Evolutionary conservation across 495 filamentous ascomycete genomes (phyloP), one percentile per base, ranked within the genome.

Genomic region (Recurvomyces mirabilis): DNA sequence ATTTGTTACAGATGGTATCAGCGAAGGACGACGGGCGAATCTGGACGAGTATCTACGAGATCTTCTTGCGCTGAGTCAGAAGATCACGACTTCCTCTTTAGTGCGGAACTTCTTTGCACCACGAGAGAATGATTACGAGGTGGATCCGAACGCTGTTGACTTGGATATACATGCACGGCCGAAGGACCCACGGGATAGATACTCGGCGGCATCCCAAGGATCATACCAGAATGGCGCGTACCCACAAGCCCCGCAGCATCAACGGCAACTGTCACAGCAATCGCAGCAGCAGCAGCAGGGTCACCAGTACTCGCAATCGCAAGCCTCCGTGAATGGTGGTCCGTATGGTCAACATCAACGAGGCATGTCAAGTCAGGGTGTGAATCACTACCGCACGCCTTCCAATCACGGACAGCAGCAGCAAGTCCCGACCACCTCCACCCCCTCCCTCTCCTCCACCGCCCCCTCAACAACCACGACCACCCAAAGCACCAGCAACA

Each of bases 1-100:
- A 44, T 93, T 93, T 64, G 93, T 98, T 40, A 98, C 93, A 13
- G 93, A 95, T 58, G 84, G 84, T 5, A 95, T 98, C 55, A 93
- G 87, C 28, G 87, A 94, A 51, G 91, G 87, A 23, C 78, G 91
- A 37, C 78, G 87, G 35, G 81, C 86, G 52, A 93, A 88, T 59
- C 68, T 98, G 11, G 87, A 98, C 57, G 81, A 87, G 43, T 98
- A 98, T 51, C 84, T 98, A 54, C 88, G 88, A 63, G 87, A 87
- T 49, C 74, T 98, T 6, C 67, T 98, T 2, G 71, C 76, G 23
- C 81, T 95, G 63, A 79, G 86, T 6, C 65, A 77, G 4, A 82
- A 95, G 55, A 95, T 98, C 41, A 73, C 86, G 4, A 75, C 74
- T 41, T 87, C 84, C 60, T 74, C 72, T 28, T 65, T 96, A 14